Evolutionary conservation across 176 grass and related monocot genomes (phyloP), one percentile per base, ranked within the genome.

Genomic region (Miscanthus lutarioriparius): DNA sequence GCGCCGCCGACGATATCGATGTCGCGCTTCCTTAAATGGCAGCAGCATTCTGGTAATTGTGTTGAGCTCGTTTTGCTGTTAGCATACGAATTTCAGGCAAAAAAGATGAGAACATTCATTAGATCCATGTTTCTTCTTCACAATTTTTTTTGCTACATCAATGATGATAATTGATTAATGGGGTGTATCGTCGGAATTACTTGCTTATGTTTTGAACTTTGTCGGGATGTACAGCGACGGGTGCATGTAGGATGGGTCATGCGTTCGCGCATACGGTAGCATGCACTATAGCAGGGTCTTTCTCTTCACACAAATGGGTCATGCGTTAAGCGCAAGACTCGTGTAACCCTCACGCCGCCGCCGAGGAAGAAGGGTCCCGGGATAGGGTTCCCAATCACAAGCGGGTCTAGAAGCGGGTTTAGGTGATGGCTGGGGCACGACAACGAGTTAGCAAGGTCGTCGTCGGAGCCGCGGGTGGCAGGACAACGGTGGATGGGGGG

Each of bases 291-390:
- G 53, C 0, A 22, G 7, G 53, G 49, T 56, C 20, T 58, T 58
- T 58, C 20, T 58, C 20, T n/a, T 9, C 20, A 2, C 20, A 9
- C 54, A 15, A 10, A 58, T 3, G 54, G 20, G 7, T 58, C 20
- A n/a, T 22, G 0, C 1, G 1, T 22, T 56, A n/a, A 0, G 0
- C 7, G 0, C 51, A n/a, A n/a, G n/a, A 56, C 17, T 56, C 2
- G 7, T 56, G 51, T 56, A 22, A 56, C 51, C n/a, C 12, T 16
- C 45, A 1, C 1, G 48, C 48, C 58, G n/a, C n/a, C 8, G 3
- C 9, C 3, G 10, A 0, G 1, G 58, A 61, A 25, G n/a, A 25
- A 25, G 58, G n/a, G 54, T 25, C n/a, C 3, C 1, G 3, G n/a
- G n/a, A n/a, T n/a, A n/a, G n/a, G n/a, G n/a, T n/a, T n/a, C n/a